Evolutionary conservation across 2,329 filamentous ascomycete genomes (phyloP).

Genomic region (Talaromyces funiculosus): DNA sequence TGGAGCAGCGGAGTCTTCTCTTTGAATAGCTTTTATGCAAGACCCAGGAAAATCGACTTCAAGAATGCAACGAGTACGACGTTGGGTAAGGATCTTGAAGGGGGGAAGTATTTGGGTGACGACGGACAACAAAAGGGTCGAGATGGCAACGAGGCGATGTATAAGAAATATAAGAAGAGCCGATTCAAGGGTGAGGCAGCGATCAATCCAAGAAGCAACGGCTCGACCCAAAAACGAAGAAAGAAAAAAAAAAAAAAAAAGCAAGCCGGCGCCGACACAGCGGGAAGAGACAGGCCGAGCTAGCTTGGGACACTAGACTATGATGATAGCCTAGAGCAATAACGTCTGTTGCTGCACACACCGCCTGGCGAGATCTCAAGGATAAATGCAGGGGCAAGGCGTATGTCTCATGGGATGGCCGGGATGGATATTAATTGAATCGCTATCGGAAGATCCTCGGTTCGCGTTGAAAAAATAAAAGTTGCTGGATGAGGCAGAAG

Average conservation of each 20-base stretch:
- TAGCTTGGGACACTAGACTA: neutral
- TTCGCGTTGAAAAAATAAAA: neutral
- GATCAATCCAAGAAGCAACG: neutral
- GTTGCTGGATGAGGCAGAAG: neutral
- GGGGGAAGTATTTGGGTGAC: neutral
- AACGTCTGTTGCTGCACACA: constrained; percentile 2
- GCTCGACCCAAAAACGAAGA: neutral
- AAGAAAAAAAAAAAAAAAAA: neutral
- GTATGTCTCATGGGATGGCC: no score
- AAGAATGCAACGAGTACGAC: constrained; percentile 11
- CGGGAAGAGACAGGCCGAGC: neutral
- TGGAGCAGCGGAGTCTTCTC: constrained; percentile 3
- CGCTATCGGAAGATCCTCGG: neutral
- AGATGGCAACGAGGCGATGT: constrained; percentile 1
- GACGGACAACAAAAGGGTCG: neutral
- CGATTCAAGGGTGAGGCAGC: neutral
- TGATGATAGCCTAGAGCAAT: neutral
- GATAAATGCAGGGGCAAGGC: neutral
- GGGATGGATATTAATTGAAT: neutral
- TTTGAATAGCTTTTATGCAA: neutral
- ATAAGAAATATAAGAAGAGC: neutral
- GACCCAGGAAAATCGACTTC: neutral
- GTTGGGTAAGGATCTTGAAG: neutral
- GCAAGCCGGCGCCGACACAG: neutral
- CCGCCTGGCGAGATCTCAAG: neutral